Base-by-base conservation (phyloP, 306 rosid species). In the Trifolium subterraneum region DNA sequence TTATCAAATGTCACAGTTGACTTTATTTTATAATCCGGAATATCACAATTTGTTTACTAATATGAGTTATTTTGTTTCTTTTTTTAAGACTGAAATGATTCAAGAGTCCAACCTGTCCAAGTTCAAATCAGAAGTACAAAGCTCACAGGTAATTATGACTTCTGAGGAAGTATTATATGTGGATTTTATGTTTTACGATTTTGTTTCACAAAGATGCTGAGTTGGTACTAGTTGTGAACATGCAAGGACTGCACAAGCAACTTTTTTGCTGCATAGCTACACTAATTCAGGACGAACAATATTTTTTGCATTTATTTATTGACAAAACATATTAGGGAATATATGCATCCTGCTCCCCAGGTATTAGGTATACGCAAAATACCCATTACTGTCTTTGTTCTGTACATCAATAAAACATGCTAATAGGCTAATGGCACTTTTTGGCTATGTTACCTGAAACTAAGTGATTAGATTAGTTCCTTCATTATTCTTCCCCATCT, bases 111-210 rank as follows among this genome's bases (percentile, higher is more conserved):
- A 86, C 74, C 68, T 93, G 55, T 91, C 98, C 67, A 90, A 93
- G 68, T 93, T 93, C 83, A 89, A 93, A 85, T 84, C 97, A 1
- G 96, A 93, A 86, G 93, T 93, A 51, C 97, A 93, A 81, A 91
- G 93, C 67, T 88, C 97, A 39, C 98, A 90, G 97, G 98, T 93
- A 90, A 44, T 67, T 76, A 9, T 42, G 22, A 39, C 27, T 64
- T 80, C 2, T 35, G 18, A 39, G 63, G 18, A 1, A 0, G 19
- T 13, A 33, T 59, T 31, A 18, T 64, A 19, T 56, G 19, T 48
- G 3, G 33, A 42, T 66, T 66, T 64, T 33, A 6, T 27, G 45
- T 64, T 61, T 63, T 47, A 10, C 33, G 65, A 22, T 82, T 41
- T 75, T 36, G 42, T 51, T 59, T 45, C 25, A 35, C 7, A 3